Conservation (phyloP, 345 rosid genomes). For the Salix caprea region DNA sequence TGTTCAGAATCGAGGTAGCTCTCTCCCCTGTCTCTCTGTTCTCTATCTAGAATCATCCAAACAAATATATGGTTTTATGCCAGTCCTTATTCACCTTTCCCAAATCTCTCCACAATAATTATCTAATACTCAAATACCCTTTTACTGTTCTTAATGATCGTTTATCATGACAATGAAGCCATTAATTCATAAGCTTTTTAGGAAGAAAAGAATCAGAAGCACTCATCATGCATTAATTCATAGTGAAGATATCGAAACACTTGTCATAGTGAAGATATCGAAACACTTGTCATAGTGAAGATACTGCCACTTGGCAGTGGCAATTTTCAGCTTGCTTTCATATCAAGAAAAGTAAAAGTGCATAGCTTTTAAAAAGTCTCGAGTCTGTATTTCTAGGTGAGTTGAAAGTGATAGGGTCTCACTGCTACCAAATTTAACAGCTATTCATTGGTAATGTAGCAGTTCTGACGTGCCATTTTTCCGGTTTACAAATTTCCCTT, state of each 20-base stretch:
- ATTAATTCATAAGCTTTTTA: too few relatives aligned
- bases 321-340: background rate
- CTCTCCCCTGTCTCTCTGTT: background rate
- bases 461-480: too few relatives aligned
- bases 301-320: background rate
- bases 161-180: background rate
- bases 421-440: background rate
- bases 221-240: too few relatives aligned
- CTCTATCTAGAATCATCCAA: background rate
- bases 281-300: background rate
- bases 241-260: too few relatives aligned
- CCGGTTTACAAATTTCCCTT: background rate
- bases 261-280: too few relatives aligned
- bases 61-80: background rate
- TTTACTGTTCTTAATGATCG: background rate
- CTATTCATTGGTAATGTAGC: background rate
- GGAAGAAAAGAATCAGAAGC: too few relatives aligned
- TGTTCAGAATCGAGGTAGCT: slow-evolving; percentile 70
- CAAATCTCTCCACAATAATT: background rate
- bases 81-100: background rate
- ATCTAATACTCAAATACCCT: background rate
- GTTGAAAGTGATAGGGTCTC: background rate
- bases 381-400: background rate
- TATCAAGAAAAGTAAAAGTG: background rate
- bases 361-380: background rate